Evolutionary conservation across 2,329 filamentous ascomycete species (phyloP).

Genomic region (Penicillium sp.): DNA sequence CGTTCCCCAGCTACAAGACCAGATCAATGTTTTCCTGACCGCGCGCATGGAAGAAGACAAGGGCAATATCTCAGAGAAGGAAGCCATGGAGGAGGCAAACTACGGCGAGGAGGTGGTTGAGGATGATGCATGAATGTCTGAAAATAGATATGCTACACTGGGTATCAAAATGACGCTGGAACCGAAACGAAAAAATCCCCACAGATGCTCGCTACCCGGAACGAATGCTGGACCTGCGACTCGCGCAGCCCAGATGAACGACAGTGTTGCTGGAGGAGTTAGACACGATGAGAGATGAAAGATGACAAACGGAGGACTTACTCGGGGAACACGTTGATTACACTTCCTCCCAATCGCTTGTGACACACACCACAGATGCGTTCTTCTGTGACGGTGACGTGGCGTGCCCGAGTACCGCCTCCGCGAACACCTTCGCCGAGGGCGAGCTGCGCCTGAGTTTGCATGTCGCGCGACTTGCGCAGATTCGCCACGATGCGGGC

Average conservation of each 20-base stretch:
- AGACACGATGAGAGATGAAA: slow-evolving; percentile 8
- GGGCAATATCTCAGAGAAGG: slow-evolving; percentile 35
- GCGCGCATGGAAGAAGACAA: slow-evolving; percentile 60
- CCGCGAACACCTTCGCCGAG: slow-evolving; percentile 60
- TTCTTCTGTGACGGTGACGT: slow-evolving; percentile 81
- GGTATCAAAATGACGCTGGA: slow-evolving; percentile 34
- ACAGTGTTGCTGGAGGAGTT: slow-evolving; percentile 48
- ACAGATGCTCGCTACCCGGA: slow-evolving; percentile 13
- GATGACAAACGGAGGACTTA: slow-evolving; percentile 43
- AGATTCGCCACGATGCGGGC: slow-evolving; percentile 71
- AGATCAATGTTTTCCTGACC: slow-evolving; percentile 57
- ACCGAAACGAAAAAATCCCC: slow-evolving; percentile 10
- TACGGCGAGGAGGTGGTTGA: slow-evolving; percentile 78
- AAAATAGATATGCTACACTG: slow-evolving; percentile 27
- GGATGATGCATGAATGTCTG: slow-evolving; percentile 51
- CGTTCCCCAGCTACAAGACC: slow-evolving; percentile 50
- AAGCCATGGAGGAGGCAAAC: slow-evolving; percentile 51
- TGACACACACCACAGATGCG: slow-evolving; percentile 87
- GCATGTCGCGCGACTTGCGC: slow-evolving; percentile 72
- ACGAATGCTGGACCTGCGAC: slow-evolving; percentile 32
- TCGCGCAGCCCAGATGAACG: slow-evolving; percentile 75
- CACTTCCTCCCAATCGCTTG: slow-evolving; percentile 85
- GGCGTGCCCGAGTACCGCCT: slow-evolving; percentile 55
- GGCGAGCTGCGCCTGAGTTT: slow-evolving; percentile 65
- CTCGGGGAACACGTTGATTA: slow-evolving; percentile 83